These are phyloP conservation scores for Hevea brasiliensis DNA, from an alignment of 345 rosid species.

Conservation along the genomic window DNA sequence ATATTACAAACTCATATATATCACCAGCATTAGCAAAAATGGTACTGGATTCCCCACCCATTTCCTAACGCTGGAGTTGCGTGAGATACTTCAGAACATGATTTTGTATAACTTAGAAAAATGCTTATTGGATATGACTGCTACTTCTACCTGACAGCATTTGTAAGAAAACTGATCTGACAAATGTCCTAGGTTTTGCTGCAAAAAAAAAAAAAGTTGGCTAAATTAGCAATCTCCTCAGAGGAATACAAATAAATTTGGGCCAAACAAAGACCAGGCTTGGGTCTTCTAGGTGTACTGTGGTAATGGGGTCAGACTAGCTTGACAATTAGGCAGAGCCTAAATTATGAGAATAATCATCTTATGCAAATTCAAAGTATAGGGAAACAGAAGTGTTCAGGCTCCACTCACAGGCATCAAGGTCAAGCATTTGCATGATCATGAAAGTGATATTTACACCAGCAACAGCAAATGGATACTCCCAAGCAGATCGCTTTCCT, in stretches of 20 bases:
- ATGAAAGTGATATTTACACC: constrained; percentile 94
- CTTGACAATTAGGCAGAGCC: too few relatives aligned
- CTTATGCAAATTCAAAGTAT: not conserved
- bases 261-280: not conserved
- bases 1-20: not conserved
- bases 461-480: constrained; percentile 96
- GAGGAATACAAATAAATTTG: not conserved
- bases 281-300: not conserved
- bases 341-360: not conserved
- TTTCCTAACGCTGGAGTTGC: not conserved
- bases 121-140: not conserved
- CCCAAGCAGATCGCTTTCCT: constrained; percentile 88
- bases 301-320: too few relatives aligned
- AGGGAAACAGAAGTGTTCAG: not conserved
- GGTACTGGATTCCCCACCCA: too few relatives aligned
- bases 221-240: constrained; percentile 14
- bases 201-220: constrained; percentile 30
- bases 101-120: not conserved
- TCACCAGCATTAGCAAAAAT: not conserved
- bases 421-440: constrained; percentile 97
- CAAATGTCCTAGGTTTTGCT: constrained; percentile 79
- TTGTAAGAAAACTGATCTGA: constrained; percentile 73
- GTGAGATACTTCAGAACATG: too few relatives aligned
- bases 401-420: constrained; percentile 68
- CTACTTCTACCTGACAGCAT: constrained; percentile 68